Evolutionary conservation across 1,284 basidiomycete genomes (phyloP).

Genomic region (Porogramme epimiltina): DNA sequence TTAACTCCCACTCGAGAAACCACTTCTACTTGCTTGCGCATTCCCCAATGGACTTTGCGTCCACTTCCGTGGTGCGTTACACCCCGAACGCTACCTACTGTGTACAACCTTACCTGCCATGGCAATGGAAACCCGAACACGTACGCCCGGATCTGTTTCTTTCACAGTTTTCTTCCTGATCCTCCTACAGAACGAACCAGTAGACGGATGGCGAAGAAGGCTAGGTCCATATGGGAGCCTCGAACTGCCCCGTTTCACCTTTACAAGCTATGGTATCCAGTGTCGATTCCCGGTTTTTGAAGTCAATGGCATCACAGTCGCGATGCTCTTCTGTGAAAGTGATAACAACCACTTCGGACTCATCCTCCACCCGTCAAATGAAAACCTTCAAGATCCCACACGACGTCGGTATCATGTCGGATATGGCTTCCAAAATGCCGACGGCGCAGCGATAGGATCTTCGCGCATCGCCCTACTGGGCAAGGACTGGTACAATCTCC

Average conservation of each 20-base stretch:
- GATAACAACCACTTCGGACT: conserved; percentile 1
- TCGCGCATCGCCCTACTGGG: not conserved
- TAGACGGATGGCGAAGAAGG: not conserved
- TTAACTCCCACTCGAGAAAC: not conserved
- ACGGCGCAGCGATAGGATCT: too few species aligned
- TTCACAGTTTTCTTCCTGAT: not conserved
- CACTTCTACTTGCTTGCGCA: not conserved
- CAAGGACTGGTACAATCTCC: not conserved
- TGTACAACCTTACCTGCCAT: not conserved
- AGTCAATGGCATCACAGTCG: not conserved
- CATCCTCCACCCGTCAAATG: not conserved
- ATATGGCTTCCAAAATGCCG: not conserved
- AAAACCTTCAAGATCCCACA: not conserved
- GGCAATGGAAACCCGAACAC: not conserved
- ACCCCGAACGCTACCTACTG: not conserved
- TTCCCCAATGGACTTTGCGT: not conserved
- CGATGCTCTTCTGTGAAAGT: not conserved
- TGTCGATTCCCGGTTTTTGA: conserved; percentile 4
- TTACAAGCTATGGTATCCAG: not conserved
- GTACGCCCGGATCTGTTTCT: not conserved
- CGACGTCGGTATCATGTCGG: not conserved
- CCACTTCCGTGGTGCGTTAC: not conserved
- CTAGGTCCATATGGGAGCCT: not conserved
- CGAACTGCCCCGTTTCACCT: not conserved
- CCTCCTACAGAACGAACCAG: not conserved